These are phyloP conservation scores for Lagenaria siceraria DNA, from an alignment of 306 rosid species.

Conservation along the genomic window DNA sequence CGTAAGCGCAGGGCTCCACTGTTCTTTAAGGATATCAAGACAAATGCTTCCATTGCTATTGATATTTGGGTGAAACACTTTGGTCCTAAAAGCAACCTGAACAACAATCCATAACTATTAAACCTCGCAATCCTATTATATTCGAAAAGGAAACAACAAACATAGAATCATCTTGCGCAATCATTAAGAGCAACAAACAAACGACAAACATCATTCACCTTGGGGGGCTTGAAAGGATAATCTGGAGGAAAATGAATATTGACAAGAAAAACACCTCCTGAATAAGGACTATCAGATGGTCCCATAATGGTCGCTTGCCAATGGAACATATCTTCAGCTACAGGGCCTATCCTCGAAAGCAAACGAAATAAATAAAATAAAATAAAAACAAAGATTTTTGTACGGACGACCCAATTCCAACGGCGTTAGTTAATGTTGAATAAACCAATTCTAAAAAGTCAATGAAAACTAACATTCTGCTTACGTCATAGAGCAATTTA, in stretches of 20 bases:
- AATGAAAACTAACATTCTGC: no score
- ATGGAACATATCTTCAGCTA: constrained; percentile 68
- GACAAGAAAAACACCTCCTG: constrained; percentile 65
- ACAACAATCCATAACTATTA: not conserved
- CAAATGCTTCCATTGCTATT: constrained; percentile 73
- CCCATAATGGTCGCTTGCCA: constrained; percentile 76
- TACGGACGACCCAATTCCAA: no score
- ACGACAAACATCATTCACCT: constrained; percentile 24
- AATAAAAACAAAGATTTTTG: not conserved
- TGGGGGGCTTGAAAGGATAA: constrained; percentile 72
- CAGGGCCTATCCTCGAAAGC: constrained; percentile 33
- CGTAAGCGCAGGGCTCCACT: constrained; percentile 71
- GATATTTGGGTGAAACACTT: constrained; percentile 65
- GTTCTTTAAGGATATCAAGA: constrained; percentile 63
- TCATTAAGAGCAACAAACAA: not conserved
- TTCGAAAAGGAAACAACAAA: not conserved
- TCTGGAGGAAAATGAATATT: constrained; percentile 57
- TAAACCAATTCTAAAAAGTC: no score
- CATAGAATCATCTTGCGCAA: constrained; percentile 8
- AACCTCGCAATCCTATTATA: not conserved
- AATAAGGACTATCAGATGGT: constrained; percentile 59
- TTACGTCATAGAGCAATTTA: no score
- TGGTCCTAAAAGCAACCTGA: constrained; percentile 58
- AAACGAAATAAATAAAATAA: not conserved
- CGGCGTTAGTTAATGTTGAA: no score